Conservation (phyloP, 768 basidiomycete species). For the Austroboletus festivus region DNA sequence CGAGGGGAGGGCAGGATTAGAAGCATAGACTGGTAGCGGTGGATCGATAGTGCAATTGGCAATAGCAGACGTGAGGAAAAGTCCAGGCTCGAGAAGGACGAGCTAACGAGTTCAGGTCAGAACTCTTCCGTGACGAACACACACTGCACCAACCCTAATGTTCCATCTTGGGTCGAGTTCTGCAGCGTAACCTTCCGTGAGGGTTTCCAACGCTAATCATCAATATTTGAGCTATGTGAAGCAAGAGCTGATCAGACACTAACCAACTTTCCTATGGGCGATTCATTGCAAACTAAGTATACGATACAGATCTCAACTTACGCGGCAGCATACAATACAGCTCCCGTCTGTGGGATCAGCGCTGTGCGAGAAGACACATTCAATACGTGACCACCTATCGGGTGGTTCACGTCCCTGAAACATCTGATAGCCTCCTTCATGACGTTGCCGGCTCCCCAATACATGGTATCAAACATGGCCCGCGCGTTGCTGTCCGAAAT, state of each 20-base stretch:
- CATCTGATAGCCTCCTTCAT: slow-evolving; percentile 32
- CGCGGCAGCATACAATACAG: slow-evolving; percentile 26
- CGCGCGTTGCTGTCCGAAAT: slow-evolving; percentile 81
- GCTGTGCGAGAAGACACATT: slow-evolving; percentile 35
- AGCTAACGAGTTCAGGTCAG: slow-evolving; percentile 6
- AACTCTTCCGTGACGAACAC: slow-evolving; percentile 1
- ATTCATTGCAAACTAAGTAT: neutral
- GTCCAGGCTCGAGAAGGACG: slow-evolving; percentile 25
- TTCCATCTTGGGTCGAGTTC: slow-evolving; percentile 37
- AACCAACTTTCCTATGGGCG: slow-evolving; percentile 19
- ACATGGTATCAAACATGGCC: slow-evolving; percentile 42
- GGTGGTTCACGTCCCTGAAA: slow-evolving; percentile 37
- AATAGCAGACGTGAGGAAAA: slow-evolving; percentile 8
- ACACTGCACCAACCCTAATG: slow-evolving; percentile 28
- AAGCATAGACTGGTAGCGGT: slow-evolving; percentile 15
- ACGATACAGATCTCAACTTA: slow-evolving; percentile 12
- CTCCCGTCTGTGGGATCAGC: slow-evolving; percentile 14
- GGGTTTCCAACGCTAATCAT: slow-evolving; percentile 30
- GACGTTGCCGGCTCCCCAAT: slow-evolving; percentile 33
- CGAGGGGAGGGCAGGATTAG: slow-evolving; percentile 24
- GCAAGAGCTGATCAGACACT: neutral
- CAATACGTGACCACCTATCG: slow-evolving; percentile 33
- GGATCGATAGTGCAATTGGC: slow-evolving; percentile 13
- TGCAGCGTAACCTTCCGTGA: slow-evolving; percentile 28
- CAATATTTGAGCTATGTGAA: neutral